Evolutionary conservation across 139 green algal species (phyloP), one percentile per base, ranked within the genome.

Genomic region (Yamagishiella unicocca): DNA sequence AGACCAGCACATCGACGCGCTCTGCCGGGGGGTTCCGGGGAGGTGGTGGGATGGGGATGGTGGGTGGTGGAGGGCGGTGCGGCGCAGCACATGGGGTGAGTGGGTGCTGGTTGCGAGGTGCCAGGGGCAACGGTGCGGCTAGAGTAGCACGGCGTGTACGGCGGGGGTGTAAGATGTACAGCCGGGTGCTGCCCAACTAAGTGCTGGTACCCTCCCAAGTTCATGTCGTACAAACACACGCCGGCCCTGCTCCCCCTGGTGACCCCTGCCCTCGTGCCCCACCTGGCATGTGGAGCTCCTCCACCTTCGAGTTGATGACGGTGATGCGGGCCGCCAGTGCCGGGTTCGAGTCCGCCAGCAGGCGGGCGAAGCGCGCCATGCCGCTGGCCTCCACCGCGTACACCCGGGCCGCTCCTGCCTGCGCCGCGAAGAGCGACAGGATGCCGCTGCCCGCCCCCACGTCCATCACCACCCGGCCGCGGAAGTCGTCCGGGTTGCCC

Each of bases 401-500:
- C 90, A 99, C 97, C 66, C 95, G 95, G 6, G 82, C 62, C 46
- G 97, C 97, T 2, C 97, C 33, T 80, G 95, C 96, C 95, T 98
- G 94, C 5, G 96, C 97, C 4, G 97, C 96, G 89, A 99, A 99
- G 1, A 99, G 91, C 25, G 95, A 98, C n/a, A 99, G 95, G 79
- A 99, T 98, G 84, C 97, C 97, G 42, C 87, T 96, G 43, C 97
- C 97, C 43, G 95, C 96, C 4, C 97, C 97, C 8, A 99, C 97
- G 88, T 99, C 97, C 95, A 99, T 94, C 19, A 99, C 97, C 1
- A 91, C 79, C 77, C 97, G 97, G 77, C 95, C 97, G 76, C 94
- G 66, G 81, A 99, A 99, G 88, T 99, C 97, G 1, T 71, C 67
- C 4, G 61, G 42, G 91, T 99, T 99, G 50, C 96, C 93, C 42